Conservation (phyloP, 2,329 filamentous ascomycete species). For the Nemania abortiva region DNA sequence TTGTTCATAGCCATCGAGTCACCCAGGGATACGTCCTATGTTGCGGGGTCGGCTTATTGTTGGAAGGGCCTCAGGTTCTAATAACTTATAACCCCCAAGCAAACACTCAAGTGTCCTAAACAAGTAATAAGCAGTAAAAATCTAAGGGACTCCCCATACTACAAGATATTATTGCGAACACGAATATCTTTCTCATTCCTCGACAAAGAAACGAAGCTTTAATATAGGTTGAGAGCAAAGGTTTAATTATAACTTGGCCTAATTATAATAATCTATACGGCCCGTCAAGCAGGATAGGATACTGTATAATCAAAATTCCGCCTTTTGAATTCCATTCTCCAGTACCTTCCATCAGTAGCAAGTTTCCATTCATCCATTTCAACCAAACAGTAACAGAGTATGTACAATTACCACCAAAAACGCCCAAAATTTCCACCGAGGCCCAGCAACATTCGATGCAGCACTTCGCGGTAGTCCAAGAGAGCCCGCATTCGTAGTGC, state of each 20-base stretch:
- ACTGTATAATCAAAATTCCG: slow-evolving; percentile 15
- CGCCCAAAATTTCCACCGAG: background rate
- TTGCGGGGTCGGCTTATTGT: too few species aligned
- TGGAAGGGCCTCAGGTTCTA: too few species aligned
- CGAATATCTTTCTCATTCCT: background rate
- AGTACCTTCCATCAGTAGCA: background rate
- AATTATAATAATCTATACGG: slow-evolving; percentile 9
- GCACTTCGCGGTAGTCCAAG: slow-evolving; percentile 44
- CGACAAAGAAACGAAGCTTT: background rate
- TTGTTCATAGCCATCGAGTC: too few species aligned
- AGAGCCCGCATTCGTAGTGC: slow-evolving; percentile 53
- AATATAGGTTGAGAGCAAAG: background rate
- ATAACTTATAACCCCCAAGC: too few species aligned
- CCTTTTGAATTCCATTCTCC: background rate
- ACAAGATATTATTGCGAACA: too few species aligned
- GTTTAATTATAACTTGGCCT: background rate
- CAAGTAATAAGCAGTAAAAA: too few species aligned
- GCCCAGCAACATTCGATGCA: background rate
- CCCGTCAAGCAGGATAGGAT: background rate
- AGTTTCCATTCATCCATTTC: background rate
- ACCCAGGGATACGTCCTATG: too few species aligned
- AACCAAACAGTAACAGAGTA: slow-evolving; percentile 10
- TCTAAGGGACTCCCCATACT: too few species aligned
- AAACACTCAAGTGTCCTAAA: too few species aligned
- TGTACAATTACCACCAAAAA: slow-evolving; percentile 12